Evolutionary conservation across 2,329 filamentous ascomycete species (phyloP).

Genomic region (Fusarium staphyleae): DNA sequence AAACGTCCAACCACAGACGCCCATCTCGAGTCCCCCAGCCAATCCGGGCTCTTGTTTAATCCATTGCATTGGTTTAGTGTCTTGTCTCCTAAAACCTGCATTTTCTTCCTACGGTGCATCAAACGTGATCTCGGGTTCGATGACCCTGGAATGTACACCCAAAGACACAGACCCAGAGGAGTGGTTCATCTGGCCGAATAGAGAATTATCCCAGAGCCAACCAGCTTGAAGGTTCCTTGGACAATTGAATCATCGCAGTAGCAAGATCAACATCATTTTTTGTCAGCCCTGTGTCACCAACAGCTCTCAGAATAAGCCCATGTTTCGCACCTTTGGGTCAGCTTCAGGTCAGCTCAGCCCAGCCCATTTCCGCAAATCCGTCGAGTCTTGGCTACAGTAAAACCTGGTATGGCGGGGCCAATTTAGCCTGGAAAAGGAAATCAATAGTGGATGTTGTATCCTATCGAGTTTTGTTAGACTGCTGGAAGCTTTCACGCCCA

Average conservation of each 20-base stretch:
- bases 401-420: slow-evolving; percentile 8
- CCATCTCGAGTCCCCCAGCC: slow-evolving; percentile 9
- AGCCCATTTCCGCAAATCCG: neutral
- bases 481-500: slow-evolving; percentile 15
- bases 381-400: slow-evolving; percentile 10
- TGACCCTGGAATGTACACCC: neutral
- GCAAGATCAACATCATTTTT: neutral
- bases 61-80: slow-evolving; percentile 26
- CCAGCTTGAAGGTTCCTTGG: neutral
- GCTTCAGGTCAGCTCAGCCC: slow-evolving; percentile 10
- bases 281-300: slow-evolving; percentile 6
- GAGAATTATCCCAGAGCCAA: neutral
- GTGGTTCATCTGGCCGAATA: slow-evolving; percentile 16
- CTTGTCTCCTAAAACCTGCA: slow-evolving; percentile 26
- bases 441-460: slow-evolving; percentile 3
- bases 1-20: slow-evolving; percentile 13
- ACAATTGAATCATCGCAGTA: neutral
- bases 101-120: neutral
- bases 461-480: slow-evolving; percentile 14
- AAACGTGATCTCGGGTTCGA: slow-evolving; percentile 3
- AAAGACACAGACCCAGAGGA: slow-evolving; percentile 10
- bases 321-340: no score
- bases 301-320: neutral
- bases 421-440: slow-evolving; percentile 7
- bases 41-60: slow-evolving; percentile 16